phyloP scores from a whole-genome alignment of 2,329 filamentous ascomycete species.

The Pyrenochaeta sp. region DNA sequence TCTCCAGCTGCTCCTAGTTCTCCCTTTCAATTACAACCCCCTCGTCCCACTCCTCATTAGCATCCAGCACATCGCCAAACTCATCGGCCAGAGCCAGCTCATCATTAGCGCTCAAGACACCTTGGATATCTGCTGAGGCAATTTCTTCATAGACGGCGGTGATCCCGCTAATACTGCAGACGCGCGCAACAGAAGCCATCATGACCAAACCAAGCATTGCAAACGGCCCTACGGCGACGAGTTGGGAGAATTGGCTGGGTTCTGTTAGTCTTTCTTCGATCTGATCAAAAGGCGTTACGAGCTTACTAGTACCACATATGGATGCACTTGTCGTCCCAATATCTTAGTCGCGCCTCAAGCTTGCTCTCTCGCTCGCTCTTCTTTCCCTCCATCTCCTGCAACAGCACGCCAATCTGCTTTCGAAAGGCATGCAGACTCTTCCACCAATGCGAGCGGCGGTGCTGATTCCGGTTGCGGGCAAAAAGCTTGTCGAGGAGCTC shows the following conservation, averaged over 20 bases:
- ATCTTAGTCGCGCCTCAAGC: constrained; percentile 43
- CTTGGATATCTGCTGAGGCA: constrained; percentile 52
- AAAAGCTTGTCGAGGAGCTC: constrained; percentile 75
- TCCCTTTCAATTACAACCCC: constrained; percentile 34
- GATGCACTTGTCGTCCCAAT: constrained; percentile 51
- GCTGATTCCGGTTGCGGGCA: constrained; percentile 91
- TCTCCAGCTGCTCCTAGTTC: constrained; percentile 8
- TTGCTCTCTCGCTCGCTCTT: constrained; percentile 26
- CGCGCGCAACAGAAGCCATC: constrained; percentile 52
- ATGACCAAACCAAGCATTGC: constrained; percentile 56
- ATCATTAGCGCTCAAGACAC: constrained; percentile 54
- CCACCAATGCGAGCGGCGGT: constrained; percentile 84
- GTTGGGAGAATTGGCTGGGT: constrained; percentile 53
- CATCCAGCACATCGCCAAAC: constrained; percentile 39
- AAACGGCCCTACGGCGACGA: constrained; percentile 56
- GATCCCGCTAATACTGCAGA: constrained; percentile 53
- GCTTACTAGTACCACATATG: constrained; percentile 49
- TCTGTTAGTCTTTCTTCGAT: background rate
- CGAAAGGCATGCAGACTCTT: constrained; percentile 75
- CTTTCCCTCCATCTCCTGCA: constrained; percentile 40
- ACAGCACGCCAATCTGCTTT: constrained; percentile 68
- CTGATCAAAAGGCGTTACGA: background rate
- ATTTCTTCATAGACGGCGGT: constrained; percentile 53
- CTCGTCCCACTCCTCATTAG: constrained; percentile 41
- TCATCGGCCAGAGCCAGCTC: constrained; percentile 46